Evolutionary conservation across 2,329 filamentous ascomycete genomes (phyloP).

Genomic region (Trichoderma citrinoviride): DNA sequence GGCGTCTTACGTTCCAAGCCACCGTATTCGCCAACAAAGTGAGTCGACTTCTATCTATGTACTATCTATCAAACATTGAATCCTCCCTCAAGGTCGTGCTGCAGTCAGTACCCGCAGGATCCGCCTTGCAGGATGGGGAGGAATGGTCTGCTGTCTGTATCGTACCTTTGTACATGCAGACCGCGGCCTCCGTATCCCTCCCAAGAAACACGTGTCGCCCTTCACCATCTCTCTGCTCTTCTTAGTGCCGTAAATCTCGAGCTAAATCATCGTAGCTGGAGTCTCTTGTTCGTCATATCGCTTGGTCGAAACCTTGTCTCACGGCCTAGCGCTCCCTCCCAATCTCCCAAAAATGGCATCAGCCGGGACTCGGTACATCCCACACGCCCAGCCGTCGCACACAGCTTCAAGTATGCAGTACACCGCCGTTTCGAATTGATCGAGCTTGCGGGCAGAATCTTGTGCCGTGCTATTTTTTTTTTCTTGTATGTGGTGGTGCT

Average conservation of each 20-base stretch:
- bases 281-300: background rate
- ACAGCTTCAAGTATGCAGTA: background rate
- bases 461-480: conserved; percentile 12
- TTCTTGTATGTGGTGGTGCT: background rate
- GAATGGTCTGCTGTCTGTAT: background rate
- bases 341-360: conserved; percentile 16
- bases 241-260: background rate
- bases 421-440: conserved; percentile 20
- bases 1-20: no score
- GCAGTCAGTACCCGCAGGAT: conserved; percentile 7
- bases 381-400: background rate
- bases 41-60: no score
- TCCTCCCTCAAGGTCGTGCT: background rate
- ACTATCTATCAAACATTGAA: background rate
- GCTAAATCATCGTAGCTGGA: background rate
- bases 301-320: background rate
- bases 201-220: background rate
- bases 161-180: background rate
- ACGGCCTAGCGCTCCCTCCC: conserved; percentile 7
- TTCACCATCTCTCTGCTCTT: background rate
- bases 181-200: conserved; percentile 1
- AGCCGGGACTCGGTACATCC: conserved; percentile 12
- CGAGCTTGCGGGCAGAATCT: conserved; percentile 15
- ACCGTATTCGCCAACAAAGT: background rate
- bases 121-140: conserved; percentile 8